These are phyloP conservation scores for Rhizopus arrhizus DNA, from an alignment of 371 early-diverging fungal genomes.

Conservation along the genomic window DNA sequence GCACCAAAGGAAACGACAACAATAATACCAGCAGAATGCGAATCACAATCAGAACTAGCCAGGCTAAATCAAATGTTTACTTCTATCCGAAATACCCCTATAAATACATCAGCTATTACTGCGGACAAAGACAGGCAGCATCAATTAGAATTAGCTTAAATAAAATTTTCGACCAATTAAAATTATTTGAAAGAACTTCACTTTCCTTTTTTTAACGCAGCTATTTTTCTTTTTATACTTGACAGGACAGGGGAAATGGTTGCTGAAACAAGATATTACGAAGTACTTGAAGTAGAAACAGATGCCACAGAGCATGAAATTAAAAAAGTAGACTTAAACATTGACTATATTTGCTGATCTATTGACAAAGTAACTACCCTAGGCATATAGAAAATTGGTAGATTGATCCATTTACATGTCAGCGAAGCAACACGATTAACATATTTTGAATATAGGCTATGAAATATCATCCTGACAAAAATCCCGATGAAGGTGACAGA, in stretches of 20 bases:
- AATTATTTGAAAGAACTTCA: no score
- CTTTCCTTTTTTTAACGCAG: no score
- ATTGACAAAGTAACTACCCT: not conserved
- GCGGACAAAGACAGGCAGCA: not conserved
- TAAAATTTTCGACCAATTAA: not conserved
- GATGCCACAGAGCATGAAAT: slow-evolving; percentile 84
- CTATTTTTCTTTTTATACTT: no score
- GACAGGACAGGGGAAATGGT: slow-evolving; percentile 52
- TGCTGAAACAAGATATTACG: slow-evolving; percentile 88
- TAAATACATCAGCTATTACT: not conserved
- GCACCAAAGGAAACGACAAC: slow-evolving; percentile 6
- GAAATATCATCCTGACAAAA: slow-evolving; percentile 97
- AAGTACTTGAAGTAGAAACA: slow-evolving; percentile 83
- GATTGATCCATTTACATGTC: slow-evolving; percentile 4
- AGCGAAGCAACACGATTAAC: not conserved
- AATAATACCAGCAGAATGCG: not conserved
- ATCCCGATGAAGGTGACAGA: slow-evolving; percentile 52
- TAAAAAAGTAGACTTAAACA: slow-evolving; percentile 61
- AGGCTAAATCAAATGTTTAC: slow-evolving; percentile 28
- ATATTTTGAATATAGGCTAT: slow-evolving; percentile 59
- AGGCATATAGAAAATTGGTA: slow-evolving; percentile 90
- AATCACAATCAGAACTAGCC: slow-evolving; percentile 19
- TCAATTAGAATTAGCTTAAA: not conserved
- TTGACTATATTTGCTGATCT: not conserved
- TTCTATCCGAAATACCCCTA: slow-evolving; percentile 9